A percentile compares a stretch with the other conserved stretches of the same genome.
These are phyloP conservation scores for Exsudoporus frostii DNA, from an alignment of 768 basidiomycete genomes.

Conservation along the genomic window DNA sequence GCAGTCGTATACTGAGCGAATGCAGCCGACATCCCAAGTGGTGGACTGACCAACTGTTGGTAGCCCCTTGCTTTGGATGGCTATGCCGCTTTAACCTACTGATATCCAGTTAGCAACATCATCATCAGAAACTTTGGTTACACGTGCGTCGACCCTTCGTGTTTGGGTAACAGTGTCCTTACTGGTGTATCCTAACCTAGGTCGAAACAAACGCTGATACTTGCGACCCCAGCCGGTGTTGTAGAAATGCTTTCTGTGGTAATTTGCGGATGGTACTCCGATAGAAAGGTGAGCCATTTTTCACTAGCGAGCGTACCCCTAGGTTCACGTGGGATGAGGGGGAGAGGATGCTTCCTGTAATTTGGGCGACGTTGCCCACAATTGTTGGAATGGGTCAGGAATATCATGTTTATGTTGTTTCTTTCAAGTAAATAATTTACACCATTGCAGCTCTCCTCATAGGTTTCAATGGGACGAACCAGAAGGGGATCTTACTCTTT, in stretches of 20 bases:
- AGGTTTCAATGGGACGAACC: constrained; percentile 17
- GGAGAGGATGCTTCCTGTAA: constrained; percentile 19
- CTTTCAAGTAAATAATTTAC: neutral
- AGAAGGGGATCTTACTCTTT: constrained; percentile 23
- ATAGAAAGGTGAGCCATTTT: constrained; percentile 10
- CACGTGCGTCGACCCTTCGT: constrained; percentile 2
- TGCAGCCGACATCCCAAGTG: constrained; percentile 22
- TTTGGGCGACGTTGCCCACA: constrained; percentile 12
- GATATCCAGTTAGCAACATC: constrained; percentile 17
- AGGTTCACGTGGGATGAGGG: constrained; percentile 2
- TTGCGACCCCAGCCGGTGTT: constrained; percentile 22
- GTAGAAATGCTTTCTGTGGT: constrained; percentile 22
- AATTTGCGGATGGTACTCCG: constrained; percentile 22
- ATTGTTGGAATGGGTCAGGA: constrained; percentile 6
- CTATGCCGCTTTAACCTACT: neutral
- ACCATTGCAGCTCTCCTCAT: constrained; percentile 19
- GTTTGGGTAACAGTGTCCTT: neutral
- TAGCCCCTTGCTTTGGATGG: neutral
- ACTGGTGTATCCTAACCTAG: neutral
- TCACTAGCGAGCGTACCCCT: neutral
- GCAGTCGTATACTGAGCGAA: neutral
- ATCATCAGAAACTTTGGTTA: constrained; percentile 24
- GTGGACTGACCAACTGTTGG: constrained; percentile 18
- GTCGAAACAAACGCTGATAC: constrained; percentile 2
- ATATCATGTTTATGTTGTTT: neutral